Conservation (phyloP, 345 rosid species). For the Citrus unshiu region DNA sequence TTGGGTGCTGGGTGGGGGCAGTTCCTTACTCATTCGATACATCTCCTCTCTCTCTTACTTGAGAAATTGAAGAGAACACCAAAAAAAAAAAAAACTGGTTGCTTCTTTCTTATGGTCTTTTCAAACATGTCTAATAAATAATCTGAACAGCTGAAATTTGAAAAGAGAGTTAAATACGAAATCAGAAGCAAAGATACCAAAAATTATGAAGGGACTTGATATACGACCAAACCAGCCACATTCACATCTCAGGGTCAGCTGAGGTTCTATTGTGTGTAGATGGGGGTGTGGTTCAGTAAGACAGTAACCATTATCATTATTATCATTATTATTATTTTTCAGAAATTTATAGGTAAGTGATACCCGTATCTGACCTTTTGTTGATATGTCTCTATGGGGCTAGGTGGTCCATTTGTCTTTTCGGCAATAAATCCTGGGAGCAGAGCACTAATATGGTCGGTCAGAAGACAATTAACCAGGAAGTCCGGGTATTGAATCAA, state of each 20-base stretch:
- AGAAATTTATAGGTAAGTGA: neutral
- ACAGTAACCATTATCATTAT: neutral
- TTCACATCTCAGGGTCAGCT: neutral
- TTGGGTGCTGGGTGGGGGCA: neutral
- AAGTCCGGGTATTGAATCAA: constrained; percentile 36
- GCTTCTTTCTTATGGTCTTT: neutral
- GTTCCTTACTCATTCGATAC: too few species aligned
- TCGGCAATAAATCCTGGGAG: constrained; percentile 35
- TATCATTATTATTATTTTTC: neutral
- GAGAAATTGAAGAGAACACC: too few species aligned
- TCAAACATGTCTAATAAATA: neutral
- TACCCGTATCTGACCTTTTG: neutral
- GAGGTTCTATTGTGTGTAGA: neutral
- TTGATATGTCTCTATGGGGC: neutral
- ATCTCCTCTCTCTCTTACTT: neutral
- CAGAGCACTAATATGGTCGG: constrained; percentile 16
- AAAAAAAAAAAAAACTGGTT: neutral
- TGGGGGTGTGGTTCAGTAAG: neutral
- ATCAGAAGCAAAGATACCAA: neutral
- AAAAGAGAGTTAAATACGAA: neutral
- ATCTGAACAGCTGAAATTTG: neutral
- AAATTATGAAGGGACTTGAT: neutral
- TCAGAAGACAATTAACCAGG: constrained; percentile 33
- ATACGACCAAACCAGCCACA: neutral
- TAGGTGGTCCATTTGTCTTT: constrained; percentile 30